These are phyloP conservation scores for Orbilia quercus DNA, from an alignment of 2,329 filamentous ascomycete genomes.

Conservation along the genomic window DNA sequence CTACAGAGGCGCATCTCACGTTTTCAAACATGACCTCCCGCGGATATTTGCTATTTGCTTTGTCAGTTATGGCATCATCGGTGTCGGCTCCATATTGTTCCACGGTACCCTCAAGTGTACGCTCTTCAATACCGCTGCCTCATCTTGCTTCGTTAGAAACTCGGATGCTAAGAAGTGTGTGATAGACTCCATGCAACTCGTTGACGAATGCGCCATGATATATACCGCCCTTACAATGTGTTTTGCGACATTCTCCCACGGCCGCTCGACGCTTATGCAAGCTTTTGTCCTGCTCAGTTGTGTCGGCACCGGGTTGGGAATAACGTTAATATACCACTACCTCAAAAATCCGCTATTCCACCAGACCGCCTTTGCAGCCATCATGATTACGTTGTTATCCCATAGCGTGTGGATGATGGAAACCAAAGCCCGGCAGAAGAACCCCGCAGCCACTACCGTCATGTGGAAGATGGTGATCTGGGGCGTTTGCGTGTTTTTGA, in stretches of 20 bases:
- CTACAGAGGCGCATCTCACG: slow-evolving; percentile 78
- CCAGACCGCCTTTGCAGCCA: slow-evolving; percentile 78
- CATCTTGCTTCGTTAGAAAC: too few species aligned
- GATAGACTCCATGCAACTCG: slow-evolving; percentile 71
- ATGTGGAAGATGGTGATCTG: slow-evolving; percentile 81
- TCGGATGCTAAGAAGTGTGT: too few species aligned
- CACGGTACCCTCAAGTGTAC: slow-evolving; percentile 70
- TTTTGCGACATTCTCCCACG: slow-evolving; percentile 78
- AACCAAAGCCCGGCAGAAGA: slow-evolving; percentile 66
- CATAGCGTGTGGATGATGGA: slow-evolving; percentile 84
- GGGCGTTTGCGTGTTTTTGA: slow-evolving; percentile 77
- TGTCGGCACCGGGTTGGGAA: slow-evolving; percentile 70
- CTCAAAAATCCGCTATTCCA: slow-evolving; percentile 86
- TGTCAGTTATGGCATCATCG: slow-evolving; percentile 69
- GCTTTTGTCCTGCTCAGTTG: slow-evolving; percentile 67
- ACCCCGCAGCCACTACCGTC: slow-evolving; percentile 69
- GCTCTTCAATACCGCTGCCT: slow-evolving; percentile 15
- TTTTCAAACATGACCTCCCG: slow-evolving; percentile 77
- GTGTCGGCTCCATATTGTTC: slow-evolving; percentile 70
- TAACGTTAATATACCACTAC: slow-evolving; percentile 83
- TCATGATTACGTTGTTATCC: slow-evolving; percentile 77
- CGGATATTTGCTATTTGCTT: slow-evolving; percentile 74
- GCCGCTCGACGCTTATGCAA: slow-evolving; percentile 68
- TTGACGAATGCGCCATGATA: slow-evolving; percentile 72
- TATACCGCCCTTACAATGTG: slow-evolving; percentile 71